These are phyloP conservation scores for Triticum timopheevii DNA, from an alignment of 176 grass and related monocot genomes.

Conservation along the genomic window DNA sequence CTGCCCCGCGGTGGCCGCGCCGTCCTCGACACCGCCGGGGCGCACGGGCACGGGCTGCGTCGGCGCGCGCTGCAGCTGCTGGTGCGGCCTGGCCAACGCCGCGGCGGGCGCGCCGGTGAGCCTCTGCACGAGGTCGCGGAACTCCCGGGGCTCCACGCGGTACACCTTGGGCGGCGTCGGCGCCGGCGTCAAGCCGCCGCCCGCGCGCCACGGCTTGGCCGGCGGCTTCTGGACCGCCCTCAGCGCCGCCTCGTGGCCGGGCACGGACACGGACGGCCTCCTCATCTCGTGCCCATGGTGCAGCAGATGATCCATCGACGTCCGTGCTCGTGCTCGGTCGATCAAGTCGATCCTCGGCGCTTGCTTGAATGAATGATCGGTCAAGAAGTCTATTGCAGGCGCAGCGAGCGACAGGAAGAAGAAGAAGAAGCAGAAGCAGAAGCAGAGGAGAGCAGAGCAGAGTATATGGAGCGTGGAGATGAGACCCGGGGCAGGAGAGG, in stretches of 20 bases:
- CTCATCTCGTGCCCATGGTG: not conserved
- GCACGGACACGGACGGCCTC: not conserved
- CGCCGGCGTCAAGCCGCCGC: not conserved
- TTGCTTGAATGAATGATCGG: no score
- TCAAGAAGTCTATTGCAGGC: not conserved
- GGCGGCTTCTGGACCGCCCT: slow-evolving; percentile 42
- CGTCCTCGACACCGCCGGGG: not conserved
- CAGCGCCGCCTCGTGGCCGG: slow-evolving; percentile 14
- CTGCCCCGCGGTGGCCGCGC: not conserved
- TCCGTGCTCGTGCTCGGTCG: accelerated
- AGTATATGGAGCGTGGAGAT: not conserved
- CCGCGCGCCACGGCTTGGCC: slow-evolving; percentile 20
- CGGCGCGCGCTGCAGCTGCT: not conserved
- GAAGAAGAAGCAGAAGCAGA: not conserved
- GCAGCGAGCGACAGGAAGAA: not conserved
- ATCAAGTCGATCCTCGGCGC: no score
- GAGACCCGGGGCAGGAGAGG: not conserved
- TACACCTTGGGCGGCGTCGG: slow-evolving; percentile 56
- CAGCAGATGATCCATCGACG: not conserved
- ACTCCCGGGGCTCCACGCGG: slow-evolving; percentile 54
- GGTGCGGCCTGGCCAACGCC: not conserved
- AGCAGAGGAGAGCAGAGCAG: not conserved
- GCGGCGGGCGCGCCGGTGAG: slow-evolving; percentile 47
- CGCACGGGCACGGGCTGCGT: slow-evolving; percentile 7
- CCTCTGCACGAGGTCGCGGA: slow-evolving; percentile 58